Evolutionary conservation across 805 yeast genomes (phyloP).

Genomic region (Candida loeiensis): DNA sequence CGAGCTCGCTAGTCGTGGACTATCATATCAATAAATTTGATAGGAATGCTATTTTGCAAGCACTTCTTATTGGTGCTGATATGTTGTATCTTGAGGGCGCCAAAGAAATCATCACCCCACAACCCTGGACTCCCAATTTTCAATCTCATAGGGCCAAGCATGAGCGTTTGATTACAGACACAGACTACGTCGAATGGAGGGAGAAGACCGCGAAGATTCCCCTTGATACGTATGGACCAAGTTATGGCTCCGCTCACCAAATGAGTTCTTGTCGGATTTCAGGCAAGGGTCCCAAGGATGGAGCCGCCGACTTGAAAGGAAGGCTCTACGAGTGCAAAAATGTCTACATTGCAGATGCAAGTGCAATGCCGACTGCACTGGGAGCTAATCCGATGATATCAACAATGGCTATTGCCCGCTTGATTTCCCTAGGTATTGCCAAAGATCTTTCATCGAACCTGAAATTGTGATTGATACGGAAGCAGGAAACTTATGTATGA

Average conservation of each 20-base stretch:
- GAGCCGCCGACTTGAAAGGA: slow-evolving; percentile 25
- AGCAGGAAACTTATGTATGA: not conserved
- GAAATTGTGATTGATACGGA: slow-evolving; percentile 1
- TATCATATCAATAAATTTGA: slow-evolving; percentile 43
- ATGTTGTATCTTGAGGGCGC: slow-evolving; percentile 49
- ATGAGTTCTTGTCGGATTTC: slow-evolving; percentile 27
- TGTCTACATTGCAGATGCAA: slow-evolving; percentile 27
- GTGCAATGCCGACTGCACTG: slow-evolving; percentile 27
- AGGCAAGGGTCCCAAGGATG: slow-evolving; percentile 23
- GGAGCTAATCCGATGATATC: slow-evolving; percentile 29
- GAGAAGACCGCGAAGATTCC: slow-evolving; percentile 22
- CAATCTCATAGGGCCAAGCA: slow-evolving; percentile 31
- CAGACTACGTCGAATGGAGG: slow-evolving; percentile 41
- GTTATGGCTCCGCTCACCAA: slow-evolving; percentile 29
- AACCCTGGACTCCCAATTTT: slow-evolving; percentile 35
- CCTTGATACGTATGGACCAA: slow-evolving; percentile 25
- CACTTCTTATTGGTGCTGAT: slow-evolving; percentile 40
- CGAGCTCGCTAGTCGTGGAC: slow-evolving; percentile 32
- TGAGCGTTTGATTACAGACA: slow-evolving; percentile 38
- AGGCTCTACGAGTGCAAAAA: slow-evolving; percentile 24
- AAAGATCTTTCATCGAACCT: slow-evolving; percentile 13
- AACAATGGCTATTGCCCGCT: slow-evolving; percentile 24
- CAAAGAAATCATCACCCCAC: slow-evolving; percentile 36
- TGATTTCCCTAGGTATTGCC: slow-evolving; percentile 18
- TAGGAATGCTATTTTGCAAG: slow-evolving; percentile 34